phyloP scores from a whole-genome alignment of 352 stramenopile genomes.

The Phytophthora tentaculata region DNA sequence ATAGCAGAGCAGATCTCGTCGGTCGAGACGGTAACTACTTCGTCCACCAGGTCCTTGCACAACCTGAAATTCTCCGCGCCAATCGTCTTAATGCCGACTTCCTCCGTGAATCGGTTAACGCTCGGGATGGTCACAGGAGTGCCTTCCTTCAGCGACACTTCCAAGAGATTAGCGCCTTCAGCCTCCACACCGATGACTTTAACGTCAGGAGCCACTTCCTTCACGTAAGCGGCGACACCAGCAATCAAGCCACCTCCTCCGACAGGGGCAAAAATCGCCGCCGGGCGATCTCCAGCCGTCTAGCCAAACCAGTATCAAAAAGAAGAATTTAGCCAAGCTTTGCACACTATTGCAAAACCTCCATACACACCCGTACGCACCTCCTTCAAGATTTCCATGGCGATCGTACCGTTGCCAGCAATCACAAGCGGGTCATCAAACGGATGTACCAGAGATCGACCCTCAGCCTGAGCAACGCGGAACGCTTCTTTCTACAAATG shows the following conservation, averaged over 20 bases:
- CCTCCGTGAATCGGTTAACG: constrained; percentile 98
- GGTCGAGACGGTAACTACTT: constrained; percentile 96
- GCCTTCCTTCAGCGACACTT: constrained; percentile 83
- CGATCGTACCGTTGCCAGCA: constrained; percentile 97
- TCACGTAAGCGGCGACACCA: constrained; percentile 94
- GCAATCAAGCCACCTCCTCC: constrained; percentile 97
- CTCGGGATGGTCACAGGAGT: constrained; percentile 89
- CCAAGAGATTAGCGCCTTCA: constrained; percentile 95
- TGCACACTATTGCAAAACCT: not conserved
- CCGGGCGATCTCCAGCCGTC: constrained; percentile 87
- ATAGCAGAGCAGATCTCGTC: constrained; percentile 96
- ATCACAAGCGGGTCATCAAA: constrained; percentile 99
- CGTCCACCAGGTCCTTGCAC: constrained; percentile 94
- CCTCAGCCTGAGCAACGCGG: constrained; percentile 90
- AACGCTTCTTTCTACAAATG: constrained; percentile 86
- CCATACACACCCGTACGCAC: constrained; percentile 18
- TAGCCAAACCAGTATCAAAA: constrained; percentile 14
- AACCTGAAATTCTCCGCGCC: constrained; percentile 96
- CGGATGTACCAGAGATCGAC: constrained; percentile 95
- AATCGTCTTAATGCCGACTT: constrained; percentile 94
- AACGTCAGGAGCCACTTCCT: constrained; percentile 85
- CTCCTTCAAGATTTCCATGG: constrained; percentile 93
- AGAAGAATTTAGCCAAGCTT: constrained; percentile 11
- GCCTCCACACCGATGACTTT: constrained; percentile 98
- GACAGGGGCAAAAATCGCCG: constrained; percentile 97